Base-by-base conservation (phyloP, 306 rosid species). In the Vicia villosa region DNA sequence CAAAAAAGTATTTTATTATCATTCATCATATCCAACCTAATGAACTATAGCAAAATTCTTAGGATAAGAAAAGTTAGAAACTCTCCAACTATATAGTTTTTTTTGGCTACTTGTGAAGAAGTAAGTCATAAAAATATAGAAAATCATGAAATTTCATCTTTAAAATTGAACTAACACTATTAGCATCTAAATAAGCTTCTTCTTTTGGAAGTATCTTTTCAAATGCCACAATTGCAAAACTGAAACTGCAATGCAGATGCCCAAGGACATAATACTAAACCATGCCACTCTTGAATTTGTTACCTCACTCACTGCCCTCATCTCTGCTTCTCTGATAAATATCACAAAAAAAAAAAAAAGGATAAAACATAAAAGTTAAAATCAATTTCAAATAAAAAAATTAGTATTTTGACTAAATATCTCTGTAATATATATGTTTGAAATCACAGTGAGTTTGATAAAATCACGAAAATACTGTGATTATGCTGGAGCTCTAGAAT, bases 121-220 rank as follows among this genome's bases (percentile, higher is more conserved):
- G 54, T 73, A 75, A 57, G 51, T 61, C 40, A 15, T 11, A 42
- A 26, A 21, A 70, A 74, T 47, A 37, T n/a, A 66, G 0, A 6
- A n/a, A 49, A 32, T n/a, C 43, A 21, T 19, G 10, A n/a, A n/a
- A n/a, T n/a, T n/a, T n/a, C n/a, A n/a, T n/a, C n/a, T n/a, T 66
- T 38, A 68, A 72, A 42, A 45, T 38, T 4, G 41, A 46, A 70
- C n/a, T 21, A 64, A 63, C 72, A 28, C 65, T 54, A 68, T 54
- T 19, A 37, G 8, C 38, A 28, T 61, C 89, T 83, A 87, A 62
- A 94, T 94, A 63, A 94, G 89, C 88, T 90, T 94, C 87, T 87
- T 94, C 92, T 85, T 90, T 24, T 77, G 89, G 78, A 90, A 94
- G 79, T 81, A 94, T 73, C 79, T 76, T 88, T 90, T 90, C 95